Conservation (phyloP, 129 eudicot species). For the Glebionis coronaria region DNA sequence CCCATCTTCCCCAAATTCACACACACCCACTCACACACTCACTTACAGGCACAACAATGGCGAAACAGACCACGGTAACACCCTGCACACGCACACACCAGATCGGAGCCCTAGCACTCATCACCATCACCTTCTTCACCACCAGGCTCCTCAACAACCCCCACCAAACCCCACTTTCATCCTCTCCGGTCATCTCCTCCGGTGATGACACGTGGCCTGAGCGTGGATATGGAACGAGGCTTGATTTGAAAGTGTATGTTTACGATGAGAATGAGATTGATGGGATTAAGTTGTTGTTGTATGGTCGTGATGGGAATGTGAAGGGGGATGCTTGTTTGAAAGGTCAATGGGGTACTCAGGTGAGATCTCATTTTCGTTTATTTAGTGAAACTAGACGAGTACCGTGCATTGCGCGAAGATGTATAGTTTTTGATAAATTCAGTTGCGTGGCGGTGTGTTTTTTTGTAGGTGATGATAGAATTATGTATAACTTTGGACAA, state of each 20-base stretch:
- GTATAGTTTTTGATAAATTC: not conserved
- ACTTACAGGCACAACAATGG: slow-evolving; percentile 33
- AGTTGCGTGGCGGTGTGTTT: no score
- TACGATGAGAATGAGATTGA: slow-evolving; percentile 84
- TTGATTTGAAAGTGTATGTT: slow-evolving; percentile 74
- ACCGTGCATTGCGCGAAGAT: no score
- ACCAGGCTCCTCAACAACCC: slow-evolving; percentile 60
- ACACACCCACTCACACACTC: not conserved
- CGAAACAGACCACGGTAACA: slow-evolving; percentile 32
- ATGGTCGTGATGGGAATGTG: slow-evolving; percentile 72
- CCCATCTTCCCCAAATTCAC: not conserved
- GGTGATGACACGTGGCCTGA: slow-evolving; percentile 39
- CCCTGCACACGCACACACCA: slow-evolving; percentile 77
- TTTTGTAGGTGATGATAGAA: no score
- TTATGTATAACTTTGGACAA: no score
- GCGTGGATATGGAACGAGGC: slow-evolving; percentile 46
- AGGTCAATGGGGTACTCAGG: slow-evolving; percentile 94
- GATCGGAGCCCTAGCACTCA: slow-evolving; percentile 72
- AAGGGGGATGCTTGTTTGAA: slow-evolving; percentile 53
- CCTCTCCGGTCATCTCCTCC: slow-evolving; percentile 1
- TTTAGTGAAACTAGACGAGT: no score
- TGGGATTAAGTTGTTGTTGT: slow-evolving; percentile 57
- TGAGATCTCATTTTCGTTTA: slow-evolving; percentile 6
- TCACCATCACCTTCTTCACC: slow-evolving; percentile 69
- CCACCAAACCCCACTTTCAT: slow-evolving; percentile 25